A percentile compares a stretch with the other conserved stretches of the same genome.
phyloP scores from a whole-genome alignment of 345 rosid species.

The Brassica juncea region DNA sequence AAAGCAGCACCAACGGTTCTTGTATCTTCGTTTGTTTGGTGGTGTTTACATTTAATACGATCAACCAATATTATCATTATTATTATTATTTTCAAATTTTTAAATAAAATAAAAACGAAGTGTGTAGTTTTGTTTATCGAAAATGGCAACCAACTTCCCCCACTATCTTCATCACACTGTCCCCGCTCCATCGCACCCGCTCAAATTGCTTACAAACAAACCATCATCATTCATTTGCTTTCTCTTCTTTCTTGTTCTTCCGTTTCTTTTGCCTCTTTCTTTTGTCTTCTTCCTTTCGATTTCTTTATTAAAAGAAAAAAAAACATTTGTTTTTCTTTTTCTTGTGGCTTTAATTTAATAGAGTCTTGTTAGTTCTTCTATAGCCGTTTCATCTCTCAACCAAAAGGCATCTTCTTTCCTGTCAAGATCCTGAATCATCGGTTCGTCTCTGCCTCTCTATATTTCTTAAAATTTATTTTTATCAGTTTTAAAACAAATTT shows the following conservation, averaged over 20 bases:
- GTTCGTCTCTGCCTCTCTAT: conserved; percentile 26
- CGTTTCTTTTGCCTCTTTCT: conserved; percentile 17
- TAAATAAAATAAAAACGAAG: neutral
- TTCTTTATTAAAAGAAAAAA: neutral
- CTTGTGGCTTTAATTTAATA: conserved; percentile 30
- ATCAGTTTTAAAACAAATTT: neutral
- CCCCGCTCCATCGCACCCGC: conserved; percentile 38
- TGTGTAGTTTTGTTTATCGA: neutral
- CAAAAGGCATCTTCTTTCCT: conserved; percentile 26
- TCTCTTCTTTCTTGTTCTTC: neutral
- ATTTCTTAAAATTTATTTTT: neutral
- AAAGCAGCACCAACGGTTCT: conserved; percentile 35
- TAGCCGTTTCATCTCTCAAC: conserved; percentile 27
- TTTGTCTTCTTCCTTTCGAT: conserved; percentile 33
- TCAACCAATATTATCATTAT: neutral
- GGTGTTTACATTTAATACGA: conserved; percentile 21
- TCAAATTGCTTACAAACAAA: conserved; percentile 10
- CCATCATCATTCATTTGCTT: conserved; percentile 3
- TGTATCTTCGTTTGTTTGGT: conserved; percentile 12
- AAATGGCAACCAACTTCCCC: conserved; percentile 29
- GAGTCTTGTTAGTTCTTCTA: conserved; percentile 6
- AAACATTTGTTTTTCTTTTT: neutral
- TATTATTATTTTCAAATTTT: neutral
- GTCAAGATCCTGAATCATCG: conserved; percentile 39
- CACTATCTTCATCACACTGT: conserved; percentile 37